Evolutionary conservation across 176 grass and related monocot genomes (phyloP).

Genomic region (Musa acuminata): DNA sequence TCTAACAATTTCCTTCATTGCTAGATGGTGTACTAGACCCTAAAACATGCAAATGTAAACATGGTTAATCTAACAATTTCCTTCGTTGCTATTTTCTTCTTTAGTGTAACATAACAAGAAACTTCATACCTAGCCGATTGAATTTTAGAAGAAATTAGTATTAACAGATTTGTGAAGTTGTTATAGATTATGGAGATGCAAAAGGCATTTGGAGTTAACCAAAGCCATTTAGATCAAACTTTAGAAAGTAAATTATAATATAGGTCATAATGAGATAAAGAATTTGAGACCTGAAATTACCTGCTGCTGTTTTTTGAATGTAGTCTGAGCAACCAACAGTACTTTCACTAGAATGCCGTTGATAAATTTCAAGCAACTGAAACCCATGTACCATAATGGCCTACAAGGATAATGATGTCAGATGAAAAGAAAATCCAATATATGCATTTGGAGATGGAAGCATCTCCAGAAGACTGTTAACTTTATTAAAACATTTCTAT

Average conservation of each 20-base stretch:
- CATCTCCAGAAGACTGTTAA: not conserved
- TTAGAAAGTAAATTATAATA: not conserved
- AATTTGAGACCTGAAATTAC: conserved; percentile 31
- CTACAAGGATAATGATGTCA: conserved; percentile 42
- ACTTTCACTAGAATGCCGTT: conserved; percentile 53
- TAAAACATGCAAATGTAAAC: too few relatives aligned
- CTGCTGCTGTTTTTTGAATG: conserved; percentile 73
- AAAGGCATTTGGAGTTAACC: not conserved
- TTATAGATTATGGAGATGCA: not conserved
- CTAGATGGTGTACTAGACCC: too few relatives aligned
- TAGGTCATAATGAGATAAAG: not conserved
- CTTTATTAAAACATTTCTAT: not conserved
- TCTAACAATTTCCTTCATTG: too few relatives aligned
- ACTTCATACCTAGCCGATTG: too few relatives aligned
- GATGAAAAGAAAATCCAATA: conserved; percentile 23
- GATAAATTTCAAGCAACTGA: conserved; percentile 95
- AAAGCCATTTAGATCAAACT: not conserved
- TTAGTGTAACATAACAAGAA: too few relatives aligned
- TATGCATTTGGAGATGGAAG: conserved; percentile 1
- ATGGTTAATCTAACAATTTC: too few relatives aligned
- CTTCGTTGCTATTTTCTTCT: too few relatives aligned
- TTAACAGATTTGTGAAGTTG: too few relatives aligned
- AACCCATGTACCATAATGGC: conserved; percentile 97
- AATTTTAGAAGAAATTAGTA: too few relatives aligned
- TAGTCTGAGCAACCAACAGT: conserved; percentile 55